phyloP scores from a whole-genome alignment of 1,284 basidiomycete genomes.

The Ustanciosporium gigantosporum region DNA sequence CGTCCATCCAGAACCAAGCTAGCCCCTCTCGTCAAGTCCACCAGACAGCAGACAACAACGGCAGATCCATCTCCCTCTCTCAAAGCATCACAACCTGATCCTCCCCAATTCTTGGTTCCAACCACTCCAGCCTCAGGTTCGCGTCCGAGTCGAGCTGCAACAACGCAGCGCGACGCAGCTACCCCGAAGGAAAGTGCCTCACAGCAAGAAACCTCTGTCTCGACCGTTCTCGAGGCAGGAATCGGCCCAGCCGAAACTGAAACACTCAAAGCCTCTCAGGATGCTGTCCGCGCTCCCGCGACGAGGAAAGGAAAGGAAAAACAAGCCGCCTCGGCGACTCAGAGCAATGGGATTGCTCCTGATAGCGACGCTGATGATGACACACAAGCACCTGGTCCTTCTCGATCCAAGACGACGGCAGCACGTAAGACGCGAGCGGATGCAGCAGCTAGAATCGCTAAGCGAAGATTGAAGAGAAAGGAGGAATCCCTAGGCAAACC shows the following conservation, averaged over 20 bases:
- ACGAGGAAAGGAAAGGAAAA: no score
- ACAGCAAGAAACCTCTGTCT: background rate
- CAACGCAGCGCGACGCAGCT: background rate
- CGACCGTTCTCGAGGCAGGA: no score
- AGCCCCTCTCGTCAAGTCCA: background rate
- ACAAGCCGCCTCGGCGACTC: no score
- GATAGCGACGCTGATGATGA: background rate
- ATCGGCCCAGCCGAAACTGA: no score
- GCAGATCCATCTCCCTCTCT: background rate
- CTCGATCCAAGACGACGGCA: slow-evolving; percentile 3
- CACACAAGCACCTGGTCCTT: background rate
- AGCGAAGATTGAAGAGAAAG: slow-evolving; percentile 35
- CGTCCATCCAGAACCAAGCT: background rate
- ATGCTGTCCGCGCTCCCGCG: no score
- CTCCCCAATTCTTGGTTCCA: no score
- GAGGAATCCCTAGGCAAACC: slow-evolving; percentile 32
- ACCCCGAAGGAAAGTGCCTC: background rate
- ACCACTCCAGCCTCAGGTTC: no score
- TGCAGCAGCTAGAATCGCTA: slow-evolving; percentile 17
- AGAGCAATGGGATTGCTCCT: background rate
- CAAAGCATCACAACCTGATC: background rate
- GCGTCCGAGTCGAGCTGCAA: no score
- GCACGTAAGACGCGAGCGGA: slow-evolving; percentile 6
- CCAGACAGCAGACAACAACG: background rate
- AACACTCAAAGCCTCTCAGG: no score